A percentile compares a stretch with the other conserved stretches of the same genome.
Evolutionary conservation across 768 basidiomycete species (phyloP).

Genomic region (Coprinopsis marcescibilis): DNA sequence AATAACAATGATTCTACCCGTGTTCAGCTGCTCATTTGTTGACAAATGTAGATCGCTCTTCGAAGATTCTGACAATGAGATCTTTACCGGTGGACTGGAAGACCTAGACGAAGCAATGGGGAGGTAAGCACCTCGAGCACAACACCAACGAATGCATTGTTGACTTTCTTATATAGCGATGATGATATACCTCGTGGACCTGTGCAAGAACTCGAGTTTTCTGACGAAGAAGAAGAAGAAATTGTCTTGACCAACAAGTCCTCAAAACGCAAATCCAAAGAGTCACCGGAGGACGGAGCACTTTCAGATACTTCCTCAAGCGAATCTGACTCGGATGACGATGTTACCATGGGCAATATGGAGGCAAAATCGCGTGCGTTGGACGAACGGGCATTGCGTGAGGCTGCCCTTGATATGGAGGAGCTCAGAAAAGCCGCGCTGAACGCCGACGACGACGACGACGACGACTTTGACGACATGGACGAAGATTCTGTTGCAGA

Average conservation of each 20-base stretch:
- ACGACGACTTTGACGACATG: slow-evolving; percentile 42
- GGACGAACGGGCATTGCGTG: slow-evolving; percentile 59
- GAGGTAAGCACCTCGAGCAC: slow-evolving; percentile 33
- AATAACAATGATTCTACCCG: background rate
- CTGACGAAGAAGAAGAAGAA: slow-evolving; percentile 45
- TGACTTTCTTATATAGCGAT: slow-evolving; percentile 18
- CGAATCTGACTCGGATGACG: slow-evolving; percentile 38
- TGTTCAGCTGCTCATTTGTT: slow-evolving; percentile 10
- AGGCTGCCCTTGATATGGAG: slow-evolving; percentile 63
- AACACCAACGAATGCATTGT: background rate
- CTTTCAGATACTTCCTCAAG: slow-evolving; percentile 37
- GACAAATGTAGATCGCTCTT: slow-evolving; percentile 42
- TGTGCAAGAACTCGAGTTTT: slow-evolving; percentile 59
- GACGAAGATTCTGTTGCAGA: slow-evolving; percentile 32
- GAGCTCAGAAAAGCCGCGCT: slow-evolving; percentile 55
- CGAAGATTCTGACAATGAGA: slow-evolving; percentile 38
- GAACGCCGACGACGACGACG: slow-evolving; percentile 45
- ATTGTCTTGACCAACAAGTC: slow-evolving; percentile 39
- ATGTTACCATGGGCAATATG: slow-evolving; percentile 72
- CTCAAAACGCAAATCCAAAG: slow-evolving; percentile 35
- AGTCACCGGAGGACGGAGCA: slow-evolving; percentile 43
- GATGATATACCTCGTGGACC: slow-evolving; percentile 46
- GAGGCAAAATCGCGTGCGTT: slow-evolving; percentile 74
- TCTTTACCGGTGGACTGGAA: slow-evolving; percentile 41
- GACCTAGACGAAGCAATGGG: slow-evolving; percentile 43